A percentile compares a stretch with the other conserved stretches of the same genome.
Conservation (phyloP, 2,329 filamentous ascomycete species). For the Myrmaecium sp. region DNA sequence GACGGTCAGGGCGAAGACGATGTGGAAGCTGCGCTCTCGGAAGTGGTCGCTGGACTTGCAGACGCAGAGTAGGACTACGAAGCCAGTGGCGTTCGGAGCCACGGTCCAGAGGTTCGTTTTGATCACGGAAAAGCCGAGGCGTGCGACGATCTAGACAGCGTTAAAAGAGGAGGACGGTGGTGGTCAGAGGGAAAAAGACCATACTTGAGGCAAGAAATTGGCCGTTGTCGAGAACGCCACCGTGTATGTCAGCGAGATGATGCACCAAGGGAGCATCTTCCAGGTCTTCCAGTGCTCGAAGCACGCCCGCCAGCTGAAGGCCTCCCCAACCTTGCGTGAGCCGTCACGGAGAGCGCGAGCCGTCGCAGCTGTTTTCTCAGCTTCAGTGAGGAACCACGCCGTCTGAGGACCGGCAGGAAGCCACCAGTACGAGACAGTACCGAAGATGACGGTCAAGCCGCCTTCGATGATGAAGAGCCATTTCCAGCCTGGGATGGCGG, state of each 20-base stretch:
- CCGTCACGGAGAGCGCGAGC: constrained; percentile 29
- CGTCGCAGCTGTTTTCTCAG: constrained; percentile 23
- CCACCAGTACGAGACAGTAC: constrained; percentile 15
- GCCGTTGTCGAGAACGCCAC: constrained; percentile 29
- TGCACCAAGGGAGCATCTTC: constrained; percentile 27
- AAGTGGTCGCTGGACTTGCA: constrained; percentile 28
- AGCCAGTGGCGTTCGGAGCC: constrained; percentile 31
- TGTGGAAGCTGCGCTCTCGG: constrained; percentile 30
- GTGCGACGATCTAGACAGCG: constrained; percentile 26
- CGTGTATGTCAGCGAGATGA: constrained; percentile 31
- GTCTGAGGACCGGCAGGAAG: constrained; percentile 15
- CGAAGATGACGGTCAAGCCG: constrained; percentile 17
- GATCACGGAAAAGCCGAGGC: constrained; percentile 27
- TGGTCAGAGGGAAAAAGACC: background rate
- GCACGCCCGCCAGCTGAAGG: constrained; percentile 23
- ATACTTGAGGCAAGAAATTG: constrained; percentile 29
- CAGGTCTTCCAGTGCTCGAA: constrained; percentile 27
- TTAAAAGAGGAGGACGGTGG: too few relatives aligned
- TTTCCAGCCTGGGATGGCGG: constrained; percentile 30
- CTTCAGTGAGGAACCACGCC: constrained; percentile 22
- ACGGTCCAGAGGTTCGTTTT: constrained; percentile 34
- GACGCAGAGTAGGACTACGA: constrained; percentile 28
- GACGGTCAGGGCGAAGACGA: constrained; percentile 22
- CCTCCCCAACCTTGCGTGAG: constrained; percentile 20
- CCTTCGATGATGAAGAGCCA: constrained; percentile 29